Evolutionary conservation across 2,329 filamentous ascomycete genomes (phyloP).

Genomic region (Fusarium sublunatum): DNA sequence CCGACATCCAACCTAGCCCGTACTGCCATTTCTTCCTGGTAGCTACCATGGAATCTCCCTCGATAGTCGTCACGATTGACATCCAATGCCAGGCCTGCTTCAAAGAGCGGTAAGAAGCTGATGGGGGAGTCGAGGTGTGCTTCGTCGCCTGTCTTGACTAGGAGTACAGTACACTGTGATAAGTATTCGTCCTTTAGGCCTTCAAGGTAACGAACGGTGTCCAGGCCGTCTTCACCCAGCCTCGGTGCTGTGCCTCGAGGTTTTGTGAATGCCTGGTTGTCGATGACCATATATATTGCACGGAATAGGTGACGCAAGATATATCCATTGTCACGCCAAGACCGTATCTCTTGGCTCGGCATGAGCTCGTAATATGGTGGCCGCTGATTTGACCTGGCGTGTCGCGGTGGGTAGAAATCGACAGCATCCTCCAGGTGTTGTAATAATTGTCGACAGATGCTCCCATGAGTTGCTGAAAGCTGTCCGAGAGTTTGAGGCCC

Average conservation of each 20-base stretch:
- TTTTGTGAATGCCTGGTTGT: background rate
- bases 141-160: constrained; percentile 14
- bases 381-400: too few relatives aligned
- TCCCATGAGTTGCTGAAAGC: background rate
- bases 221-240: background rate
- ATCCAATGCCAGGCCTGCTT: background rate
- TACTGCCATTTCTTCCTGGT: constrained; percentile 2
- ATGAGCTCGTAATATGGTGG: too few relatives aligned
- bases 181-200: background rate
- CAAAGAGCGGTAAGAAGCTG: constrained; percentile 11
- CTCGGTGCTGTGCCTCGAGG: background rate
- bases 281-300: constrained; percentile 13
- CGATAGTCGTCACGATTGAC: constrained; percentile 8
- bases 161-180: constrained; percentile 2
- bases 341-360: too few relatives aligned
- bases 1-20: constrained; percentile 3
- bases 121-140: constrained; percentile 4
- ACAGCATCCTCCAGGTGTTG: background rate
- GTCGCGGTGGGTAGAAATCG: constrained; percentile 4
- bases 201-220: background rate
- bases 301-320: constrained; percentile 6
- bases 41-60: too few relatives aligned
- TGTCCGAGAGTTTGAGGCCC: background rate
- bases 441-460: constrained; percentile 1
- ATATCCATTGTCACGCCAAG: constrained; percentile 3